Evolutionary conservation across 129 eudicot genomes (phyloP).

Genomic region (Saposhnikovia divaricata): DNA sequence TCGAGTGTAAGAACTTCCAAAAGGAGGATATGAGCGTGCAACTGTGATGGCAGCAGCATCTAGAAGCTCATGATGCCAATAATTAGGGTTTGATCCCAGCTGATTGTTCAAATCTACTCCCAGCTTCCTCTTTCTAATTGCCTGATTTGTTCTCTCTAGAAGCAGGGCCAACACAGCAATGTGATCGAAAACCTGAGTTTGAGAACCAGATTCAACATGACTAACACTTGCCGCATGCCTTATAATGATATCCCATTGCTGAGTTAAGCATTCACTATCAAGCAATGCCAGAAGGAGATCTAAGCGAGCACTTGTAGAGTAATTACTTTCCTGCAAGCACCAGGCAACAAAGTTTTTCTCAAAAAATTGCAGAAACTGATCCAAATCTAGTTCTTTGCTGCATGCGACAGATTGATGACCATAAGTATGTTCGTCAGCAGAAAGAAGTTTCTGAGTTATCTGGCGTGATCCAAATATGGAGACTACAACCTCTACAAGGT

Average conservation of each 20-base stretch:
- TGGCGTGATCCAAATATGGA: slow-evolving; percentile 62
- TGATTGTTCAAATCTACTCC: slow-evolving; percentile 8
- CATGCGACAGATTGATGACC: slow-evolving; percentile 14
- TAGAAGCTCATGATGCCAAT: slow-evolving; percentile 66
- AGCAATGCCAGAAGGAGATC: slow-evolving; percentile 77
- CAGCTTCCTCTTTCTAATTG: slow-evolving; percentile 26
- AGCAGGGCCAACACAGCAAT: slow-evolving; percentile 47
- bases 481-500: slow-evolving; percentile 42
- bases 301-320: slow-evolving; percentile 49
- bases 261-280: slow-evolving; percentile 54
- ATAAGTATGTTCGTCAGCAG: slow-evolving; percentile 12
- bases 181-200: slow-evolving; percentile 19
- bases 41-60: slow-evolving; percentile 55
- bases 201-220: slow-evolving; percentile 11
- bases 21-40: slow-evolving; percentile 42
- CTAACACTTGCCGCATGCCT: slow-evolving; percentile 34
- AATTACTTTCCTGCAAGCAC: slow-evolving; percentile 52
- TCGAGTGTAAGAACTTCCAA: slow-evolving; percentile 41
- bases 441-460: slow-evolving; percentile 37
- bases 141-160: slow-evolving; percentile 63
- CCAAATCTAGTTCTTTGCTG: slow-evolving; percentile 21
- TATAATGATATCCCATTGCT: slow-evolving; percentile 67
- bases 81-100: slow-evolving; percentile 13
- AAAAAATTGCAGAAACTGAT: slow-evolving; percentile 51
- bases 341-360: slow-evolving; percentile 55